Base-by-base conservation (phyloP, 192 early-diverging fungal species). In the Coemansia umbellata region DNA sequence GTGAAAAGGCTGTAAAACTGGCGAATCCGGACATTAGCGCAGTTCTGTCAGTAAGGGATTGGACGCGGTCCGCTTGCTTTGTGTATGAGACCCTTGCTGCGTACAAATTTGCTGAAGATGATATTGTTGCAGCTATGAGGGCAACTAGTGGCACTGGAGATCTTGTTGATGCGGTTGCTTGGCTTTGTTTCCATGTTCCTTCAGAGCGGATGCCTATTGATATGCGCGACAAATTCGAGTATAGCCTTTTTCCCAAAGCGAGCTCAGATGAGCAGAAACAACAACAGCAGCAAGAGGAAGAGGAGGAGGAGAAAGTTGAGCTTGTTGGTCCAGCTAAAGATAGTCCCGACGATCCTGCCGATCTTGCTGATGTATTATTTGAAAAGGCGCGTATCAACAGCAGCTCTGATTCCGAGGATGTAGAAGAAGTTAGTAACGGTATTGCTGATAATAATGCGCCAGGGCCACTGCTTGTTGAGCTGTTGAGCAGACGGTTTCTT, bases 161-260 rank as follows among this genome's bases (percentile, higher is more conserved):
- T 18, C 39, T 68, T 26, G n/a, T 43, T 2, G 60, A 70, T 15
- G 31, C 37, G 43, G 26, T 70, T 14, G 50, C 55, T 8, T 63
- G 67, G 60, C 40, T 70, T 22, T 70, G 67, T 37, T 32, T 63
- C 9, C 21, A 58, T 32, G 55, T 70, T 6, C 50, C 60, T 1
- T 55, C 67, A 1, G 67, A 70, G 4, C 21, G 50, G 5, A 45
- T 70, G 67, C 67, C 67, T 13, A 40, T 26, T 0, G 55, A 58
- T 37, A 70, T 70, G 67, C 58, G 67, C 27, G 67, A 70, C 15
- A 70, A 63, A 45, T 45, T 58, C 11, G 67, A 70, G 50, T 50
- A 42, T 11, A 47, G 37, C 27, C 19, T n/a, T n/a, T n/a, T n/a
- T n/a, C n/a, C n/a, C n/a, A n/a, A n/a, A n/a, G n/a, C n/a, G n/a